These are phyloP conservation scores for Smithsoniella earleae DNA, from an alignment of 163 green algal genomes.

Conservation along the genomic window DNA sequence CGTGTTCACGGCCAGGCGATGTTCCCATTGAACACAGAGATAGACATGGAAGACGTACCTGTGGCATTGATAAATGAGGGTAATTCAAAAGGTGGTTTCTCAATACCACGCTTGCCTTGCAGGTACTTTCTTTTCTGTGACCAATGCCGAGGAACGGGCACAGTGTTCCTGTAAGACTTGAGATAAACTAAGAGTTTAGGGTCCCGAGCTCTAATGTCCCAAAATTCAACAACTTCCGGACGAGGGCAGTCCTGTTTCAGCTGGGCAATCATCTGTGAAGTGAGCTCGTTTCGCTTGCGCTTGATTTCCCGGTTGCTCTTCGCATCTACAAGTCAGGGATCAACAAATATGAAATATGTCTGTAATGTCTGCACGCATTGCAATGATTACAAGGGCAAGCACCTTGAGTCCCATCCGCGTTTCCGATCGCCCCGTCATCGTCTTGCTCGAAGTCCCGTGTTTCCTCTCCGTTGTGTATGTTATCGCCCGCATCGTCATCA, in stretches of 20 bases:
- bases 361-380: too few relatives aligned
- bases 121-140: slow-evolving; percentile 96
- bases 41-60: slow-evolving; percentile 37
- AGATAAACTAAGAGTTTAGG: slow-evolving; percentile 87
- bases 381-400: too few relatives aligned
- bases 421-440: too few relatives aligned
- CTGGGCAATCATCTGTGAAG: slow-evolving; percentile 66
- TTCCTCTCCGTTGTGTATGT: too few relatives aligned
- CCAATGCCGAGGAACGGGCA: slow-evolving; percentile 93
- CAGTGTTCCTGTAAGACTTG: slow-evolving; percentile 86
- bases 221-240: slow-evolving; percentile 91
- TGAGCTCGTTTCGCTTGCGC: slow-evolving; percentile 67
- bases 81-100: slow-evolving; percentile 95
- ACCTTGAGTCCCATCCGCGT: too few relatives aligned
- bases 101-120: slow-evolving; percentile 90
- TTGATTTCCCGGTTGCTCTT: slow-evolving; percentile 38
- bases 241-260: slow-evolving; percentile 74
- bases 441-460: too few relatives aligned
- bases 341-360: background rate
- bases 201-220: slow-evolving; percentile 90
- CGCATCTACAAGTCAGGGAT: background rate
- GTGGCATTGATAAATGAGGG: slow-evolving; percentile 94
- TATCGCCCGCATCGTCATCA: background rate
- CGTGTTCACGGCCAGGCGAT: background rate
- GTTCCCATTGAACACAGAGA: too few relatives aligned